Conservation (phyloP, 2,329 filamentous ascomycete species). For the Colletotrichum tanaceti region DNA sequence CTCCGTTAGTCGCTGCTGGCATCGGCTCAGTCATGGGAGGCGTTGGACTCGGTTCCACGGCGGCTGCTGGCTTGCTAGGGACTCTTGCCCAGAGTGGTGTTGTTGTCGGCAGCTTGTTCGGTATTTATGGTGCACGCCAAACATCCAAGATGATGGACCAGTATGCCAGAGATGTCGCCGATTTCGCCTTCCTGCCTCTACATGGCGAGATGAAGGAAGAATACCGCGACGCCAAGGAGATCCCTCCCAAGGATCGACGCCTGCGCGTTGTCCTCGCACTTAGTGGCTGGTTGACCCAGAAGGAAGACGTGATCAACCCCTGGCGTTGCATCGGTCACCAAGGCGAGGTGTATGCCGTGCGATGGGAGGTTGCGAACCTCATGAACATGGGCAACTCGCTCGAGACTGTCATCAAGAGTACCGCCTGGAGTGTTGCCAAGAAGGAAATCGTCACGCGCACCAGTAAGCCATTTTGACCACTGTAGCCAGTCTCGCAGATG, state of each 20-base stretch:
- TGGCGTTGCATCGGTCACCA: slow-evolving; percentile 82
- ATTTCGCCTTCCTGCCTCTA: slow-evolving; percentile 87
- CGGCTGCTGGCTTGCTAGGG: slow-evolving; percentile 83
- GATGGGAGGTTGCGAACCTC: slow-evolving; percentile 84
- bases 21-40: slow-evolving; percentile 84
- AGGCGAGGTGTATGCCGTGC: slow-evolving; percentile 83
- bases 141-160: slow-evolving; percentile 87
- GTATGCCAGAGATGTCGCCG: slow-evolving; percentile 87
- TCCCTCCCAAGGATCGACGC: slow-evolving; percentile 70
- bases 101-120: slow-evolving; percentile 86
- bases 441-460: slow-evolving; percentile 59
- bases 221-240: slow-evolving; percentile 61
- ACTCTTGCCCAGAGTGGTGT: slow-evolving; percentile 82
- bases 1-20: slow-evolving; percentile 80
- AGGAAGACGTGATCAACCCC: slow-evolving; percentile 77
- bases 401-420: slow-evolving; percentile 79
- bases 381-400: slow-evolving; percentile 82
- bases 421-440: slow-evolving; percentile 80
- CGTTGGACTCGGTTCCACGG: slow-evolving; percentile 77
- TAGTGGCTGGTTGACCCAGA: slow-evolving; percentile 81
- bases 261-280: slow-evolving; percentile 86
- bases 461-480: slow-evolving; percentile 53
- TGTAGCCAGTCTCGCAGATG: not conserved
- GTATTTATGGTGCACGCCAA: slow-evolving; percentile 88
- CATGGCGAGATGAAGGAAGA: slow-evolving; percentile 60